A percentile compares a stretch with the other conserved stretches of the same genome.
Conservation (phyloP, 805 yeast genomes). For the Nakazawaea siamensis region DNA sequence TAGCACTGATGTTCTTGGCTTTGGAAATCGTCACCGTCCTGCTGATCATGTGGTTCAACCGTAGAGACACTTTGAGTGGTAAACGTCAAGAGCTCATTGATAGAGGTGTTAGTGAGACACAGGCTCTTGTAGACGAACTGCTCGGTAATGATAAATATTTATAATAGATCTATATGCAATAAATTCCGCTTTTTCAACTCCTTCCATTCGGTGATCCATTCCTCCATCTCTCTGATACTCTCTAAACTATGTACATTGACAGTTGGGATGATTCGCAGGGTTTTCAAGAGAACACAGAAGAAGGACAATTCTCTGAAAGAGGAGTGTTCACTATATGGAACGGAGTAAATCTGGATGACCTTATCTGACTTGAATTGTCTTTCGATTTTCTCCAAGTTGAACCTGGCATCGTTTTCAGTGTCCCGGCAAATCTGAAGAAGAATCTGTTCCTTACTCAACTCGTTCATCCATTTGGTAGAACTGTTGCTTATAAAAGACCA, state of each 20-base stretch:
- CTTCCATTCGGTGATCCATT: constrained; percentile 28
- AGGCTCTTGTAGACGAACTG: background rate
- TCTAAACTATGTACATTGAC: constrained; percentile 40
- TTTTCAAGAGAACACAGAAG: constrained; percentile 47
- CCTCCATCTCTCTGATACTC: constrained; percentile 19
- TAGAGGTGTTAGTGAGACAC: background rate
- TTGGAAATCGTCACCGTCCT: background rate
- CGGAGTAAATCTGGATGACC: constrained; percentile 40
- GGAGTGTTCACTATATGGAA: constrained; percentile 94
- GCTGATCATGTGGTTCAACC: background rate
- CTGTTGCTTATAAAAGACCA: constrained; percentile 54
- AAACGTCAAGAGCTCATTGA: background rate
- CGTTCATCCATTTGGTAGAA: constrained; percentile 14
- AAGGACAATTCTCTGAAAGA: constrained; percentile 72
- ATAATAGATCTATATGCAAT: constrained; percentile 12
- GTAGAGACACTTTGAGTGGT: background rate
- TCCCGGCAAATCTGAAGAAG: constrained; percentile 9
- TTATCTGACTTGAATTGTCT: constrained; percentile 23
- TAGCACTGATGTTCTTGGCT: background rate
- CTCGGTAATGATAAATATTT: background rate
- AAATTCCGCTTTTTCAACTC: constrained; percentile 9
- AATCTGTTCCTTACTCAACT: constrained; percentile 8
- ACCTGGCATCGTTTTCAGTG: constrained; percentile 1
- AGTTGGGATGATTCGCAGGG: constrained; percentile 64
- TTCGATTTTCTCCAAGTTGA: constrained; percentile 20